These are phyloP conservation scores for Carex arenaria DNA, from an alignment of 202 grass and related monocot species.

Conservation along the genomic window DNA sequence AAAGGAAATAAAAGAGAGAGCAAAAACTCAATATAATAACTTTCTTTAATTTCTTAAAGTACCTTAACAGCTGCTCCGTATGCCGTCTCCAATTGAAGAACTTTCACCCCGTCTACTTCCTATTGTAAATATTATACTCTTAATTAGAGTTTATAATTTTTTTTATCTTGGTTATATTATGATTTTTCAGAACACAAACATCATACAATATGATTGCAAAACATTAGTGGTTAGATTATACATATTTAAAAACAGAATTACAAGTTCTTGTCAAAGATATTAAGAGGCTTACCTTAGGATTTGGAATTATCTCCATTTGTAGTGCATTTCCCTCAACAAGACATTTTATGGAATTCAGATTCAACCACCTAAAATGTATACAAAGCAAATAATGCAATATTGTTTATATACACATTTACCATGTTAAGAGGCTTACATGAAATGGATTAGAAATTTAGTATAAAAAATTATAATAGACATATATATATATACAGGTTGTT, in stretches of 20 bases:
- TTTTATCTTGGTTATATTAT: not conserved
- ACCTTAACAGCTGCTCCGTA: constrained; percentile 70
- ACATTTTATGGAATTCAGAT: constrained; percentile 86
- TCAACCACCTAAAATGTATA: constrained; percentile 57
- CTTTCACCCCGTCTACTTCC: constrained; percentile 84
- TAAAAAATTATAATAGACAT: not conserved
- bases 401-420: not conserved
- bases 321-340: constrained; percentile 85
- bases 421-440: not conserved
- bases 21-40: too few relatives aligned
- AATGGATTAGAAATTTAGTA: not conserved
- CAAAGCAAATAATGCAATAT: not conserved
- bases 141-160: not conserved
- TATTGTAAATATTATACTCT: constrained; percentile 15
- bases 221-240: not conserved
- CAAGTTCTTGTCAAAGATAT: not conserved
- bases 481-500: constrained; percentile 56
- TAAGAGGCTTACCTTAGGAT: constrained; percentile 51
- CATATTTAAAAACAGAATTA: not conserved
- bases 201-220: not conserved
- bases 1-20: not conserved
- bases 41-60: constrained; percentile 15
- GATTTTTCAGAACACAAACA: not conserved
- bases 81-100: constrained; percentile 89
- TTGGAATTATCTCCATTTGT: constrained; percentile 99